Percentiles rank a stretch among this genome's conserved stretches.
Conservation (phyloP, 148 eudicot species). For the Amaranthus cruentus region DNA sequence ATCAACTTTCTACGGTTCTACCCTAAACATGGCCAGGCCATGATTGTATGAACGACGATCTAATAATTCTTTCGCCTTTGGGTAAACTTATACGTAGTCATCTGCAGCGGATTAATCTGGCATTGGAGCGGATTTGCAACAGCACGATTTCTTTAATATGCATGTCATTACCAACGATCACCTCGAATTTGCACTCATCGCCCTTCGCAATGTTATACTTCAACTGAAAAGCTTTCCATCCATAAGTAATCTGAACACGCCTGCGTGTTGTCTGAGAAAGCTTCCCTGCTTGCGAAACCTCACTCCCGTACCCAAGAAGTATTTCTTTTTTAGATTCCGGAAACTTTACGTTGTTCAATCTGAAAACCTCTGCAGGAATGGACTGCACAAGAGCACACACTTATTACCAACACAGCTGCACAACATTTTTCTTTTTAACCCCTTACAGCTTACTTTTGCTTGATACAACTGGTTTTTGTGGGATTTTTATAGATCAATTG, state of each 20-base stretch:
- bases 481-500: neutral
- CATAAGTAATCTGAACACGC: neutral
- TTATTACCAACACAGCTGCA: too few relatives aligned
- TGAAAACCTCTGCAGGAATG: slow-evolving; percentile 4
- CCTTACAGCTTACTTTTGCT: neutral
- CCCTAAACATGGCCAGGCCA: too few relatives aligned
- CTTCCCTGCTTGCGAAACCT: neutral
- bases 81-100: too few relatives aligned
- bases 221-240: slow-evolving; percentile 8
- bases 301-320: neutral
- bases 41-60: too few relatives aligned
- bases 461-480: neutral
- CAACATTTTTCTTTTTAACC: too few relatives aligned
- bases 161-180: neutral
- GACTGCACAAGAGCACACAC: neutral
- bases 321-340: neutral
- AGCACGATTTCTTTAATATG: slow-evolving; percentile 12
- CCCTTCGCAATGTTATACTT: slow-evolving; percentile 2
- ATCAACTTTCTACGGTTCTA: too few relatives aligned
- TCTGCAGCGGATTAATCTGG: neutral
- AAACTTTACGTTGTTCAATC: neutral
- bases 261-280: neutral
- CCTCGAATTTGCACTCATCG: slow-evolving; percentile 13
- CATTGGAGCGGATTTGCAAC: neutral
- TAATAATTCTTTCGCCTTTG: too few relatives aligned